These are phyloP conservation scores for Exophiala lecanii-corni DNA, from an alignment of 2,329 filamentous ascomycete species.

Conservation along the genomic window DNA sequence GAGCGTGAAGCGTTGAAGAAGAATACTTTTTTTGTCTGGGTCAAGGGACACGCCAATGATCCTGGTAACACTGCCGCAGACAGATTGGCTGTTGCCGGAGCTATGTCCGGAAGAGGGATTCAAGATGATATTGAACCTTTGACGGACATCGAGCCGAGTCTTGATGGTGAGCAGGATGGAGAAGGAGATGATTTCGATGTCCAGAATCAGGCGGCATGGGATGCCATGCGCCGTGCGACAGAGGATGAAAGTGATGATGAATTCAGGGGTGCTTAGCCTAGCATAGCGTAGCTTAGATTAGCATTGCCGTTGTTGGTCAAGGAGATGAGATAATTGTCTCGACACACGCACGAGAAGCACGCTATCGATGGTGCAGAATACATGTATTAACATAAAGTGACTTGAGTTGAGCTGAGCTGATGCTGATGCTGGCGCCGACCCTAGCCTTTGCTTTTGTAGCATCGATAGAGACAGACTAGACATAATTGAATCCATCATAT, in stretches of 20 bases:
- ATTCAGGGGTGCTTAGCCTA: background rate
- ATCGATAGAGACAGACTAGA: no score
- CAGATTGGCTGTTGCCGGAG: slow-evolving; percentile 65
- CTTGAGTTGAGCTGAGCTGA: no score
- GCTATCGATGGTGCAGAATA: no score
- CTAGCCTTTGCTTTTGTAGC: no score
- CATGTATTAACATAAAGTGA: no score
- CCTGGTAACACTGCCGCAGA: slow-evolving; percentile 79
- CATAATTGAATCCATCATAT: no score
- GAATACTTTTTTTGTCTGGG: slow-evolving; percentile 73
- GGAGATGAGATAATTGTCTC: no score
- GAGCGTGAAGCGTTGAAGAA: slow-evolving; percentile 58
- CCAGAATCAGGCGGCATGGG: background rate
- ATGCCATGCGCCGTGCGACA: background rate
- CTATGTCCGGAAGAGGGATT: slow-evolving; percentile 38
- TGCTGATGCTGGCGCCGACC: no score
- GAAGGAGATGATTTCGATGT: background rate
- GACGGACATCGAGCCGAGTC: background rate
- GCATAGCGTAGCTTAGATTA: background rate
- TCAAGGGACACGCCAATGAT: slow-evolving; percentile 76
- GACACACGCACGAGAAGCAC: no score
- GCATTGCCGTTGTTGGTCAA: no score
- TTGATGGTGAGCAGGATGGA: slow-evolving; percentile 19
- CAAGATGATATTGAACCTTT: slow-evolving; percentile 27
- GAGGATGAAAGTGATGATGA: slow-evolving; percentile 4